Base-by-base conservation (phyloP, 2,329 filamentous ascomycete genomes). In the Aspergillus caelatus region DNA sequence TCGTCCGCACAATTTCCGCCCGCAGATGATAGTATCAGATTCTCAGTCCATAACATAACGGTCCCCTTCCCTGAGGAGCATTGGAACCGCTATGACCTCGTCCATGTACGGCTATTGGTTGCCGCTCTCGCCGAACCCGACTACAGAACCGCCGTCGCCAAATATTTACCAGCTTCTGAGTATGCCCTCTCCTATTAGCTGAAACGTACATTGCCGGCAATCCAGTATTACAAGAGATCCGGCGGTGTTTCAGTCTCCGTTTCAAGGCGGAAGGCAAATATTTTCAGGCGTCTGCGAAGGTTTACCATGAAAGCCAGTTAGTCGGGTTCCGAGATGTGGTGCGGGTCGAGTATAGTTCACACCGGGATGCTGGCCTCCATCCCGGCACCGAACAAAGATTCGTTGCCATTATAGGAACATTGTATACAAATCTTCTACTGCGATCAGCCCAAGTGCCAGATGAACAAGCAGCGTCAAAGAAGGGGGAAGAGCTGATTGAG, bases 51-150 rank as follows among this genome's bases (percentile, higher is more conserved):
- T n/a, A n/a, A n/a, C n/a, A n/a, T n/a, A n/a, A n/a, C n/a, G n/a
- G n/a, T n/a, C n/a, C n/a, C 30, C 30, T 73, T 73, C 54, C 67
- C 70, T 2, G 43, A 58, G 4, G 69, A 72, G 36, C 67, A 72
- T 57, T 63, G 68, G 26, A 69, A 67, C 10, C 59, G 62, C 28
- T 75, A 72, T 57, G 72, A 75, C 57, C 58, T 73, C 23, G 72
- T 75, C 5, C 66, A 74, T 62, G 65, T 71, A 14, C 61, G 70
- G 19, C 65, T 74, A 23, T 58, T 71, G 54, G 52, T 71, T 28
- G 70, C 67, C 19, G 69, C 69, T 21, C 58, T 73, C 11, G 68
- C 68, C 12, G 69, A 68, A 28, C 28, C 59, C 3, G 53, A 64
- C 14, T 53, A 64, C 19, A 60, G 61, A 26, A 21, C 60, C 4